Evolutionary conservation across 2,329 filamentous ascomycete species (phyloP), one percentile per base, ranked within the genome.

Genomic region (Alternaria infectoria): DNA sequence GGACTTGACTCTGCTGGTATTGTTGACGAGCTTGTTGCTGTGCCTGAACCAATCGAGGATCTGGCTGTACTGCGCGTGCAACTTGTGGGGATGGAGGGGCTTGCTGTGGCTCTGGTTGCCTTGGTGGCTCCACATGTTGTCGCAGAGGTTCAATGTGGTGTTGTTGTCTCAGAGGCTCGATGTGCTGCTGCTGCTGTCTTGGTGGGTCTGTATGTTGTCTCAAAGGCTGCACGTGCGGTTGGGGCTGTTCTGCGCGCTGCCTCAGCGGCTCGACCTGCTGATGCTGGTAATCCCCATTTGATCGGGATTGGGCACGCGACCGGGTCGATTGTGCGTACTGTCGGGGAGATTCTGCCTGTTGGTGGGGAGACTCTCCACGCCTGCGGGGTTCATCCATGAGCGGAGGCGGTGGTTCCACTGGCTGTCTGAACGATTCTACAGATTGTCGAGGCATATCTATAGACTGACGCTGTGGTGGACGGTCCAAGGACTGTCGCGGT

Each of bases 1-100:
- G 93, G 3, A 97, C 87, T 67, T 93, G 89, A 59, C 82, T 83
- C 43, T 81, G 79, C 59, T 77, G 78, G 56, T 77, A 78, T 45
- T 79, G 73, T 55, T 82, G 78, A 15, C 75, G 75, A 26, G 76
- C 77, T 62, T 78, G 74, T 61, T 80, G 75, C 59, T 77, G 77
- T 49, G 75, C 78, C 59, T 78, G 77, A 13, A 78, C 71, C 58
- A 79, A 65, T 10, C 74, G 71, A 28, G 77, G 76, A 61, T 80
- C 77, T 36, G 78, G 78, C 59, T 78, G 77, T 9, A 76, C 59
- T 45, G 57, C 60, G 54, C 74, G 69, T 21, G 62, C 28, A 32
- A 57, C 55, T 58, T 54, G 71, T 59, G 26, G 50, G 47, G 64
- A 40, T 43, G 60, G 60, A 46, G 64, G 63, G 26, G 47, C 54